Percentiles rank a stretch among this genome's conserved stretches.
Conservation (phyloP, 1,284 basidiomycete genomes). For the Ustilago tritici region DNA sequence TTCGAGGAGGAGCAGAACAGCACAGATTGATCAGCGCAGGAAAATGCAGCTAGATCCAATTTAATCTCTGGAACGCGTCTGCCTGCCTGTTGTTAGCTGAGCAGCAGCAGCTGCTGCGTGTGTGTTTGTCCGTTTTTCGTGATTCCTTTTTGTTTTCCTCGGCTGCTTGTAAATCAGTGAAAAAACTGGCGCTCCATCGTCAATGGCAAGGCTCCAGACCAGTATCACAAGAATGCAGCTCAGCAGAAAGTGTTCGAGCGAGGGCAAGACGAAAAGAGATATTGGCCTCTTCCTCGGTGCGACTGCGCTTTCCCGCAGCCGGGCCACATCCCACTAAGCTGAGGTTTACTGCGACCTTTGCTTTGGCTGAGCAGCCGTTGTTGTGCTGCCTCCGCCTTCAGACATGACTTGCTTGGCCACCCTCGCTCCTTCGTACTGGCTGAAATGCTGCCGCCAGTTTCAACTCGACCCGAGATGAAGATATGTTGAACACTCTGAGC, state of each 20-base stretch:
- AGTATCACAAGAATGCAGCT: neutral
- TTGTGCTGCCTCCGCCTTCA: neutral
- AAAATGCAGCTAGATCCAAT: slow-evolving; percentile 2
- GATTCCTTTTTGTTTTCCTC: neutral
- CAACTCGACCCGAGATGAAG: neutral
- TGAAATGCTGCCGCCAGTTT: neutral
- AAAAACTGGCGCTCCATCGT: slow-evolving; percentile 3
- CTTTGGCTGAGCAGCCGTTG: neutral
- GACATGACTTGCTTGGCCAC: neutral
- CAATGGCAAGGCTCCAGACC: neutral
- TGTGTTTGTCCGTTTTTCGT: neutral
- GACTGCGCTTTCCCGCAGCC: neutral
- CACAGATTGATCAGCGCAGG: neutral
- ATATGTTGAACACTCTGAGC: neutral
- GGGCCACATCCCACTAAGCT: neutral
- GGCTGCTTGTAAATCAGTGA: neutral
- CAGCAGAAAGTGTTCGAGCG: neutral
- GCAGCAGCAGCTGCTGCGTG: neutral
- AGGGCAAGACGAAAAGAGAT: neutral
- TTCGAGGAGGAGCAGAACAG: neutral
- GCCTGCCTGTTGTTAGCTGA: neutral
- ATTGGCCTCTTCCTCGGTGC: neutral
- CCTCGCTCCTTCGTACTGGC: neutral
- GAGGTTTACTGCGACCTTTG: neutral
- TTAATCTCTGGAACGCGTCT: neutral